Conservation (phyloP, 208 protist genomes). For the Tritrichomonas musculus region DNA sequence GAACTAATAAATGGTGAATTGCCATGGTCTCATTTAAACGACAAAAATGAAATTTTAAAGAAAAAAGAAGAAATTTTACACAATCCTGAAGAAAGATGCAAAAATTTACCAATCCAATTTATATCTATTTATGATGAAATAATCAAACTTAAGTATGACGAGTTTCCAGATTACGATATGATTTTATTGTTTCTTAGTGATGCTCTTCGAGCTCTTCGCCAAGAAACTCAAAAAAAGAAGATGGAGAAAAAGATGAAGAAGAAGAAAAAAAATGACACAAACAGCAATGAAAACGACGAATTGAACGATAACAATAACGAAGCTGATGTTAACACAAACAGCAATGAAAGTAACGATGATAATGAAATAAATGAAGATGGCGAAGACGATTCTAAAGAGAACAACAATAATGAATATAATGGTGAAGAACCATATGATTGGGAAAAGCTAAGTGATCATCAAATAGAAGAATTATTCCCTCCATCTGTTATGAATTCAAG, state of each 20-base stretch:
- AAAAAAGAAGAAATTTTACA: not conserved
- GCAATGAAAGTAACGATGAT: not conserved
- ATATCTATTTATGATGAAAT: too few relatives aligned
- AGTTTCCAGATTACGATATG: not conserved
- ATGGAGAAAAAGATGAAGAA: too few relatives aligned
- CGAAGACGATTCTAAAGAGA: too few relatives aligned
- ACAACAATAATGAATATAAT: not conserved
- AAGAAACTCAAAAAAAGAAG: too few relatives aligned
- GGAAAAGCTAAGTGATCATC: not conserved
- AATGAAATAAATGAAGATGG: too few relatives aligned
- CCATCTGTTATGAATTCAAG: too few relatives aligned
- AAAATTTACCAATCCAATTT: too few relatives aligned
- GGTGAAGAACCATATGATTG: not conserved
- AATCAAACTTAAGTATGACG: not conserved
- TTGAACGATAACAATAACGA: too few relatives aligned
- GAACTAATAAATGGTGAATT: not conserved
- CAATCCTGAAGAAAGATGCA: too few relatives aligned
- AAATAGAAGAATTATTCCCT: not conserved
- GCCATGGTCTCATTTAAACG: not conserved
- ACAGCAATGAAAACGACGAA: too few relatives aligned
- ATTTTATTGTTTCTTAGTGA: not conserved
- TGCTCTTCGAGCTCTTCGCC: not conserved
- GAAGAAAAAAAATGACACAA: too few relatives aligned
- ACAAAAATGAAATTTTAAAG: not conserved
- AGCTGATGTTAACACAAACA: too few relatives aligned